Evolutionary conservation across 805 yeast genomes (phyloP).

Genomic region (Lachancea sp.): DNA sequence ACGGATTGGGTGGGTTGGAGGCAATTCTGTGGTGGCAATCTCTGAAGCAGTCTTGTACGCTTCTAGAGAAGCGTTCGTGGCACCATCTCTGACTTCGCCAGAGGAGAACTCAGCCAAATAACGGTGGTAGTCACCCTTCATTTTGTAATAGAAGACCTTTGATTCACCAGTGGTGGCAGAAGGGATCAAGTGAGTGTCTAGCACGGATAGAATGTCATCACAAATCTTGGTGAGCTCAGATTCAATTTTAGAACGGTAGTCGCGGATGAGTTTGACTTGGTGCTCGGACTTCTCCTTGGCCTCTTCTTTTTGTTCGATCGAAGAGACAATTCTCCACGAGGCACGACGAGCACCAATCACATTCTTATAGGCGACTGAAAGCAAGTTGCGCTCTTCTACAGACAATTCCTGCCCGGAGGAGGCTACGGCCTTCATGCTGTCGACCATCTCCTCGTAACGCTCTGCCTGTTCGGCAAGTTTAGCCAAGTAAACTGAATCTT

Average conservation of each 20-base stretch:
- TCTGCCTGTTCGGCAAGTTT: conserved; percentile 99
- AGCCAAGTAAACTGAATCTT: conserved; percentile 96
- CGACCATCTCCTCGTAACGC: conserved; percentile 99
- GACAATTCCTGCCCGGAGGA: conserved; percentile 91
- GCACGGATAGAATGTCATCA: conserved; percentile 84
- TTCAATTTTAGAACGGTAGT: conserved; percentile 92
- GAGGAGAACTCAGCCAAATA: conserved; percentile 95
- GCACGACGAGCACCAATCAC: conserved; percentile 99
- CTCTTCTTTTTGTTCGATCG: conserved; percentile 97
- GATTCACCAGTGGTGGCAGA: conserved; percentile 96
- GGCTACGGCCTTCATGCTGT: conserved; percentile 96
- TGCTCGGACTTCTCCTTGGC: conserved; percentile 81
- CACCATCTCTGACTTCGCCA: conserved; percentile 84
- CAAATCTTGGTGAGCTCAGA: conserved; percentile 86
- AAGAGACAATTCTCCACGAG: conserved; percentile 97
- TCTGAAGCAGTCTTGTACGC: conserved; percentile 95
- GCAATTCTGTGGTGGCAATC: conserved; percentile 92
- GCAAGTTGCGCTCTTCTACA: conserved; percentile 95
- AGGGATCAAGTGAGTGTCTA: conserved; percentile 85
- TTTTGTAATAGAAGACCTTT: conserved; percentile 95
- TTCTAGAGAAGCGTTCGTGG: conserved; percentile 87
- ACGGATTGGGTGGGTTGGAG: conserved; percentile 98
- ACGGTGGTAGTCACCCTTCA: conserved; percentile 99
- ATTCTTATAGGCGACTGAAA: conserved; percentile 96
- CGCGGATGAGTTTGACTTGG: conserved; percentile 85